phyloP scores from a whole-genome alignment of 257 asterid genomes.

The Oldenlandia corymbosa region DNA sequence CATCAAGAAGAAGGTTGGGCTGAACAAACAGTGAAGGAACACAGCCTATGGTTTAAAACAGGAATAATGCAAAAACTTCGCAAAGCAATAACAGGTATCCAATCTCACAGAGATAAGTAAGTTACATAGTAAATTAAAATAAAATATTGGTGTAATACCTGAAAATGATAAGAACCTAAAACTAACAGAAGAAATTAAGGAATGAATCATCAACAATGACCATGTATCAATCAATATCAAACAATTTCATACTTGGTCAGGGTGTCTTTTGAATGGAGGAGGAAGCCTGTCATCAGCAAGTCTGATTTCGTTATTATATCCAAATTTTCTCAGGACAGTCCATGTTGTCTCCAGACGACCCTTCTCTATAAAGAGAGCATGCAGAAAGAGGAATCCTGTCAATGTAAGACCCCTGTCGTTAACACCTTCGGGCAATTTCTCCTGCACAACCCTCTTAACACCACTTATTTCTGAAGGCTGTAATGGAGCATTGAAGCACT shows the following conservation, averaged over 20 bases:
- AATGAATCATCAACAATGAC: slow-evolving; percentile 3
- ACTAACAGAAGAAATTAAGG: not conserved
- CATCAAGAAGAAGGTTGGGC: not conserved
- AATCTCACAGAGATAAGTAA: not conserved
- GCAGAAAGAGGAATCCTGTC: slow-evolving; percentile 95
- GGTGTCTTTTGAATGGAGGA: slow-evolving; percentile 67
- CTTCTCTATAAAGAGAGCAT: slow-evolving; percentile 91
- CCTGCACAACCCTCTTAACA: slow-evolving; percentile 95
- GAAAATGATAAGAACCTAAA: not conserved
- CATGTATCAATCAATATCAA: slow-evolving; percentile 5
- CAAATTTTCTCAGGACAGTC: slow-evolving; percentile 95
- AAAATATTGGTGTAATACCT: not conserved
- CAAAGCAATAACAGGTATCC: not conserved
- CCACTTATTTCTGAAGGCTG: slow-evolving; percentile 92
- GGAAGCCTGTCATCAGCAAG: slow-evolving; percentile 84
- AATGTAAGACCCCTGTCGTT: slow-evolving; percentile 86
- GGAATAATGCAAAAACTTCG: no score
- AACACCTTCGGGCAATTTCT: slow-evolving; percentile 83
- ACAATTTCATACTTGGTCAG: slow-evolving; percentile 66
- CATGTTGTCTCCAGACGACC: slow-evolving; percentile 96
- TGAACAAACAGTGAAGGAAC: no score
- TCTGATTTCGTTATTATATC: slow-evolving; percentile 90
- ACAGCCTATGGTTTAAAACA: not conserved
- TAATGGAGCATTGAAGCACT: slow-evolving; percentile 91
- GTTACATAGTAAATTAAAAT: not conserved